phyloP scores from a whole-genome alignment of 2,329 filamentous ascomycete species.

The Phialemoniopsis sp. region DNA sequence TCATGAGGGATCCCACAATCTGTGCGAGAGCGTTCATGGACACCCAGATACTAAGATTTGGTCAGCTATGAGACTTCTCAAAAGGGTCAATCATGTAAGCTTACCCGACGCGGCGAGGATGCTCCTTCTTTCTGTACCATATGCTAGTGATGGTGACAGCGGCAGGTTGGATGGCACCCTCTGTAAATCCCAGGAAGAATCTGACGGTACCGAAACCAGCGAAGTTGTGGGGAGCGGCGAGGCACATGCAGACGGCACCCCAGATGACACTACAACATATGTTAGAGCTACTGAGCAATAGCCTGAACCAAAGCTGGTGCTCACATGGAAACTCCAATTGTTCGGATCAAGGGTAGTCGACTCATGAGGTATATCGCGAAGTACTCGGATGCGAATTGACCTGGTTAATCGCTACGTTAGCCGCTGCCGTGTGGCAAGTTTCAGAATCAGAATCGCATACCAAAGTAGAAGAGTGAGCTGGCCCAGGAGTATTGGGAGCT shows the following conservation, averaged over 20 bases:
- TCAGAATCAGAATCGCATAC: slow-evolving; percentile 4
- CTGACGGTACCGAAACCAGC: slow-evolving; percentile 27
- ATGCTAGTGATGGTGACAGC: slow-evolving; percentile 40
- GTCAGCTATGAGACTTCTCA: not conserved
- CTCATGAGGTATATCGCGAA: slow-evolving; percentile 48
- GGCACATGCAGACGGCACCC: slow-evolving; percentile 34
- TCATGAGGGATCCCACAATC: slow-evolving; percentile 38
- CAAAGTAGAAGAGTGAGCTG: slow-evolving; percentile 38
- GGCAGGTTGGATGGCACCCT: slow-evolving; percentile 36
- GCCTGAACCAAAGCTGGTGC: too few species aligned
- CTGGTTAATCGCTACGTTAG: too few species aligned
- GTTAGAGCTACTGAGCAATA: too few species aligned
- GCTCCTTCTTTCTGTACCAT: slow-evolving; percentile 33
- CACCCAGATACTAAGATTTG: slow-evolving; percentile 25
- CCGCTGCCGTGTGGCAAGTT: too few species aligned
- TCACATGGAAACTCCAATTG: slow-evolving; percentile 42
- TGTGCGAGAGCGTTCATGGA: slow-evolving; percentile 41
- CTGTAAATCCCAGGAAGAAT: slow-evolving; percentile 34
- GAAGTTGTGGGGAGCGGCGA: slow-evolving; percentile 31
- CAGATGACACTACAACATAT: slow-evolving; percentile 23
- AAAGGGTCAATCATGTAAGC: not conserved
- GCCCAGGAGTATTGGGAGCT: slow-evolving; percentile 44
- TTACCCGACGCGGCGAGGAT: slow-evolving; percentile 22
- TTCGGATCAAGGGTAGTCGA: slow-evolving; percentile 39
- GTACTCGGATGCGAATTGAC: slow-evolving; percentile 39